Conservation (phyloP, 2,329 filamentous ascomycete species). For the Trichoderma lentiforme region DNA sequence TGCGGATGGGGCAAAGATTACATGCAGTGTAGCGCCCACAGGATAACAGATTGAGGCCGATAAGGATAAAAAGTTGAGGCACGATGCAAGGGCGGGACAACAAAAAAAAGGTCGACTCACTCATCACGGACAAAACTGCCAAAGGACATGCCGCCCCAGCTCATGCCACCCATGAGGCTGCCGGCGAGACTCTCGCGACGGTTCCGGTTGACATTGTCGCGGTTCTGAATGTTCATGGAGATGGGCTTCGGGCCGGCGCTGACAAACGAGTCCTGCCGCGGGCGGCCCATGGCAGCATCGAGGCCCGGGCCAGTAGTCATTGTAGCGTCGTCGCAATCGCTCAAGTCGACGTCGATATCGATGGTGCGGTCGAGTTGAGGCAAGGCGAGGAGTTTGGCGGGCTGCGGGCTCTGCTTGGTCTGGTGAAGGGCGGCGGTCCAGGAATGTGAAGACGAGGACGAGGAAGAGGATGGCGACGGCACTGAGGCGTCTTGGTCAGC, state of each 20-base stretch:
- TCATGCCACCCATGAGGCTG: conserved; percentile 77
- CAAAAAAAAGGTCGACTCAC: conserved; percentile 56
- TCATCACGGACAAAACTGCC: conserved; percentile 97
- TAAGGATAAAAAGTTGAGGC: neutral
- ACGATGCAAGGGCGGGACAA: neutral
- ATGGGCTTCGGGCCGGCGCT: conserved; percentile 65
- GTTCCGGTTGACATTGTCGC: conserved; percentile 54
- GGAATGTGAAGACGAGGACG: neutral
- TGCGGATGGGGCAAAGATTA: neutral
- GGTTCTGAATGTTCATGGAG: conserved; percentile 62
- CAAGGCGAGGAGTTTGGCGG: conserved; percentile 25
- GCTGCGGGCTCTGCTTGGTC: neutral
- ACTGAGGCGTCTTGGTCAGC: conserved; percentile 26
- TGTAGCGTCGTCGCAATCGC: conserved; percentile 36
- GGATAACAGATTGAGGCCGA: conserved; percentile 4
- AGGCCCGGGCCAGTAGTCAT: conserved; percentile 60
- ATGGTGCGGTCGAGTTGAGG: conserved; percentile 26
- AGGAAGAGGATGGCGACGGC: conserved; percentile 20
- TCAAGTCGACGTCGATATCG: conserved; percentile 27
- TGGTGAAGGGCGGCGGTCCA: conserved; percentile 4
- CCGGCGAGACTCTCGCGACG: conserved; percentile 62
- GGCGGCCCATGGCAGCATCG: conserved; percentile 55
- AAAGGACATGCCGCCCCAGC: conserved; percentile 94
- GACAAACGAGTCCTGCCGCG: conserved; percentile 63
- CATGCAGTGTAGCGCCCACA: neutral